Evolutionary conservation across 2,329 filamentous ascomycete species (phyloP), one percentile per base, ranked within the genome.

Genomic region (Colletotrichum tanaceti): DNA sequence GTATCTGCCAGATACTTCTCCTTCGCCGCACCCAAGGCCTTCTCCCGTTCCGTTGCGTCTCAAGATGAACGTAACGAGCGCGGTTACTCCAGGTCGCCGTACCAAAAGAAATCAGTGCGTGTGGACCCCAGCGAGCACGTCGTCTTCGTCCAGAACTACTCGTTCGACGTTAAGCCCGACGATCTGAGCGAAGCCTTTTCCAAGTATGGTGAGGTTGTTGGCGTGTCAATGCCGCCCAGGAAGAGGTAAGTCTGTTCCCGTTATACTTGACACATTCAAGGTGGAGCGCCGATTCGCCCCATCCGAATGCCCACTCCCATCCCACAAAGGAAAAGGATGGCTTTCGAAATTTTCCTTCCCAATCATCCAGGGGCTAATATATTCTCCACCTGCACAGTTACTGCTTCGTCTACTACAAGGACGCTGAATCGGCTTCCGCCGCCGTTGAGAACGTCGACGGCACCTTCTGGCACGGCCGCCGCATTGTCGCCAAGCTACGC

Each of bases 141-240:
- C 20, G 73, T 93, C 69, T 93, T 90, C 74, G 75, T 93, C 71
- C 90, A 89, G 68, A 93, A 93, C 78, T 79, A 93, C 53, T 89
- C 88, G 77, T 93, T 89, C 76, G 90, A 93, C 75, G 85, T 91
- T 64, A 89, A 85, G 6, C 84, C 86, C 6, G 83, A 86, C 38
- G 86, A 91, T 71, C 73, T 93, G 54, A 81, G 84, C 73, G 82
- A 84, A 58, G 85, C 89, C 53, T 90, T 92, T 75, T 77, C 80
- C 70, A 82, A 85, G 55, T 79, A 75, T 47, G 78, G 78, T 47
- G 71, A 76, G 1, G 73, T 79, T 28, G 16, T 46, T 18, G 46
- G 58, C 38, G 28, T 71, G 38, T 20, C 53, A 22, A 44, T 58
- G 63, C 55, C 66, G 14, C 20, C 28, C 3, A 53, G 22, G n/a